Base-by-base conservation (phyloP, 2,329 filamentous ascomycete species). In the Harringtonia lauricola region DNA sequence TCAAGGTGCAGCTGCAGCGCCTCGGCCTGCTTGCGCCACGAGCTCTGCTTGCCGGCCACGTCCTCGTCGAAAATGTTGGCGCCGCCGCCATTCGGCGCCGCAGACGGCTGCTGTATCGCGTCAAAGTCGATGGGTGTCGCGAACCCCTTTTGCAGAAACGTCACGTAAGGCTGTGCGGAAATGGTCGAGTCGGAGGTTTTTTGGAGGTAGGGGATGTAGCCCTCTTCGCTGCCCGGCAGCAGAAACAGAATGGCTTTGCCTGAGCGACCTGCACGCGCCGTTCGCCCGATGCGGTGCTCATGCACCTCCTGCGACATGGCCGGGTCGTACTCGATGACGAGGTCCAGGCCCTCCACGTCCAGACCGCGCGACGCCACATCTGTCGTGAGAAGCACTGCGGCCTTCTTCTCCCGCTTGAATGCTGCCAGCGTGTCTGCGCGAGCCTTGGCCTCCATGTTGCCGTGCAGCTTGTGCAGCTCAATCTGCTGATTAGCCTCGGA, bases 351-450 rank as follows among this genome's bases (percentile, higher is more conserved):
- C 1, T 90, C 90, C 15, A 98, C 77, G 68, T 98, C 92, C 35
- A 98, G 79, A 66, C 92, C 92, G 57, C 92, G 86, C 18, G 92
- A 92, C 13, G 92, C 87, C 41, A 98, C 92, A 57, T 98, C 92
- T 1, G 92, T 98, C 53, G 89, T 94, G 51, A 98, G 76, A 15
- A 98, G 74, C 4, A 98, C 78, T 1, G 84, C 82, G 0, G 90
- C 83, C 18, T 85, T 76, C 24, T 74, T 77, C 58, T 79, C 83
- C 35, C 72, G 73, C 3, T 83, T 75, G 63, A 95, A 98, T 3
- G 86, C 78, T 34, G 79, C 75, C 14, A 98, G 76, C 0, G 92
- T 95, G 7, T 84, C 79, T 2, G 89, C 95, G 50, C 92, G 86
- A 30, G 90, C 78, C 3, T 86, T 77, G 59, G 98, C 92, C 3